These are phyloP conservation scores for Paecilomyces fulvus DNA, from an alignment of 2,329 filamentous ascomycete genomes.

Conservation along the genomic window DNA sequence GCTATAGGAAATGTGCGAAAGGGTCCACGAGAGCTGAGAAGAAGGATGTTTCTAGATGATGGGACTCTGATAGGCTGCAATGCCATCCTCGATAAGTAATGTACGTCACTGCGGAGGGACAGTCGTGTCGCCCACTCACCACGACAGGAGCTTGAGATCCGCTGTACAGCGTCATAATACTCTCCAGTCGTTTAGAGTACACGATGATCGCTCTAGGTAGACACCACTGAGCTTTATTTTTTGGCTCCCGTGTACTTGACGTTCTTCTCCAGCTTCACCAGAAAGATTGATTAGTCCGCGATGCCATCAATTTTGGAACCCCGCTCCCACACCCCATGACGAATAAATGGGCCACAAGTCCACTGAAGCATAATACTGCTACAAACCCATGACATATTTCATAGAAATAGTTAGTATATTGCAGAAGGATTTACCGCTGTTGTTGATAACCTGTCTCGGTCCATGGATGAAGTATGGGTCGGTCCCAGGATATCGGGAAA, in stretches of 20 bases:
- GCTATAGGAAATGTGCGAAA: slow-evolving; percentile 1
- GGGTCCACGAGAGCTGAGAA: slow-evolving; percentile 13
- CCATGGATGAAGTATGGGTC: background rate
- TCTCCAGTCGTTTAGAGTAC: background rate
- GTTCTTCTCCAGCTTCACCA: background rate
- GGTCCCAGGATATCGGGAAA: background rate
- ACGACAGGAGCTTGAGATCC: background rate
- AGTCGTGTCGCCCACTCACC: background rate
- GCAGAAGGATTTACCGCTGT: background rate
- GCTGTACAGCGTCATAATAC: background rate
- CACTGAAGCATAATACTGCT: background rate
- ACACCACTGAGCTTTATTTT: background rate
- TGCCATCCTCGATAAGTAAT: background rate
- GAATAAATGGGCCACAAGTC: background rate
- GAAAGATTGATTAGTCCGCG: background rate
- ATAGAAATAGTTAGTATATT: background rate
- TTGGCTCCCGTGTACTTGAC: background rate
- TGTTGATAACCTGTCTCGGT: background rate
- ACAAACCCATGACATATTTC: background rate
- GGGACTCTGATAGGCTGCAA: background rate
- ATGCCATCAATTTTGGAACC: background rate
- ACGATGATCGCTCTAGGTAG: background rate
- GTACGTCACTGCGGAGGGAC: background rate
- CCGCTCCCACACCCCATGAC: background rate
- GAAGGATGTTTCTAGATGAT: background rate